Evolutionary conservation across 257 asterid genomes (phyloP).

Genomic region (Nicotiana otophora): DNA sequence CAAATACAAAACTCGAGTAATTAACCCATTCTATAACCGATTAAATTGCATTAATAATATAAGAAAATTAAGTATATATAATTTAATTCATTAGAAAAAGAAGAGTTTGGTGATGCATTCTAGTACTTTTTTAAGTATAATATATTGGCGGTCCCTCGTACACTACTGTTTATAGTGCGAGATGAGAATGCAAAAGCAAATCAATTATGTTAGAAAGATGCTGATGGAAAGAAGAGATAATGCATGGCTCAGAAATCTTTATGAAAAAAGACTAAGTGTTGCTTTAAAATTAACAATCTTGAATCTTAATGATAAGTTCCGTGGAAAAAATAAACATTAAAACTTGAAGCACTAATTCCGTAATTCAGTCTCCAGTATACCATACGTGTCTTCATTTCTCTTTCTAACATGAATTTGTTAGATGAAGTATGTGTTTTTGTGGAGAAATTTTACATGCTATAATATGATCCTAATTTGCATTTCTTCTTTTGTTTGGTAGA

Average conservation of each 20-base stretch:
- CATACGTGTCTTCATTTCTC: not conserved
- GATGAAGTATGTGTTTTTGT: too few species aligned
- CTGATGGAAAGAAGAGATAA: not conserved
- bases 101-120: not conserved
- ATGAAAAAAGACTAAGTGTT: not conserved
- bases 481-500: not conserved
- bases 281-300: not conserved
- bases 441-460: not conserved
- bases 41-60: not conserved
- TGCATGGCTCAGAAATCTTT: not conserved
- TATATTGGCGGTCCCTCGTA: not conserved
- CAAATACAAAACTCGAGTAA: not conserved
- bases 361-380: not conserved
- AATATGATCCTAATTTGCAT: not conserved
- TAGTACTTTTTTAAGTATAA: not conserved
- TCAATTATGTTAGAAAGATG: slow-evolving; percentile 12
- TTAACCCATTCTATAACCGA: too few species aligned
- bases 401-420: not conserved
- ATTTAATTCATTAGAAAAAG: not conserved
- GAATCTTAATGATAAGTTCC: not conserved
- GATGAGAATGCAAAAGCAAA: slow-evolving; percentile 24
- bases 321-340: not conserved
- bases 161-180: slow-evolving; percentile 25
- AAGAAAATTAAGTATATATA: not conserved
- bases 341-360: not conserved